A percentile compares a stretch with the other conserved stretches of the same genome.
Conservation (phyloP, 1,284 basidiomycete species). For the Phlebopus sp. region DNA sequence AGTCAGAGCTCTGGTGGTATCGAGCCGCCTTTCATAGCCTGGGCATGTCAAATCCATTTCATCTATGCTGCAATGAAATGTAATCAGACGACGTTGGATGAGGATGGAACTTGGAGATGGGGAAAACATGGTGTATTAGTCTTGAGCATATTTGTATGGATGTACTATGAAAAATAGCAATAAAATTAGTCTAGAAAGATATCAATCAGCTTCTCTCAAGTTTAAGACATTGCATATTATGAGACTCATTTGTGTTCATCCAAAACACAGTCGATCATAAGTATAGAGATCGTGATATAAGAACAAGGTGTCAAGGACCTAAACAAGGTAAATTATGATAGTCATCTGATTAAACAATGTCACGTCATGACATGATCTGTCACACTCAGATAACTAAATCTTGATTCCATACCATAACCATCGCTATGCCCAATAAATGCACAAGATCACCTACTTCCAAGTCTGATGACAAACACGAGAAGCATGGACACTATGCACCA, state of each 20-base stretch:
- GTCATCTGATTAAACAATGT: no score
- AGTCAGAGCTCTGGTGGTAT: background rate
- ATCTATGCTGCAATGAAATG: background rate
- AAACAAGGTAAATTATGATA: no score
- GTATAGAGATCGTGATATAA: no score
- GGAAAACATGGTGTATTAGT: background rate
- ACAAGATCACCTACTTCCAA: background rate
- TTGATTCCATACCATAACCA: background rate
- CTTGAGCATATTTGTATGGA: background rate
- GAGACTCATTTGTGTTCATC: no score
- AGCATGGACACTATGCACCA: no score
- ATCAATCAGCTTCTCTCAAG: background rate
- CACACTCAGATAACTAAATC: no score
- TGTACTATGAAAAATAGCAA: background rate
- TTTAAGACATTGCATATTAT: background rate
- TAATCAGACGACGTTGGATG: background rate
- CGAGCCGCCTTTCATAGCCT: background rate
- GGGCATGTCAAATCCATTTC: background rate
- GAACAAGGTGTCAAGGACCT: no score
- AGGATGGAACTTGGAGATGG: background rate
- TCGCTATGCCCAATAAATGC: background rate
- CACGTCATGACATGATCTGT: no score
- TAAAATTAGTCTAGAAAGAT: background rate
- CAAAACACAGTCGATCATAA: no score
- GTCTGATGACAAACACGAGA: background rate